phyloP scores from a whole-genome alignment of 805 yeast genomes.

The Barnettozyma salicaria region DNA sequence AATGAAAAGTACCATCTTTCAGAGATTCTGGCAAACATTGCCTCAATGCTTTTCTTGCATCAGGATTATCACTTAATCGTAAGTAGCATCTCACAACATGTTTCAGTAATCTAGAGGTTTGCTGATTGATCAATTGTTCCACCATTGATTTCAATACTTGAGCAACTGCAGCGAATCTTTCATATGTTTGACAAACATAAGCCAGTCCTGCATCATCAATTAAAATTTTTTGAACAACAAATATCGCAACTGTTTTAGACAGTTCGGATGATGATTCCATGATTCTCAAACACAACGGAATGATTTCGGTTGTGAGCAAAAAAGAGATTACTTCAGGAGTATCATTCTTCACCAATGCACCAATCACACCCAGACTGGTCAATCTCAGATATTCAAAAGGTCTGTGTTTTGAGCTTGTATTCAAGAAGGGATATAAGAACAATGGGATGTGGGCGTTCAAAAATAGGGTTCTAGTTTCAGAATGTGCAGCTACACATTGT shows the following conservation, averaged over 20 bases:
- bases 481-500: slow-evolving; percentile 96
- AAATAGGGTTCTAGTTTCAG: slow-evolving; percentile 80
- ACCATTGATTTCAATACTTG: slow-evolving; percentile 85
- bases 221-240: slow-evolving; percentile 87
- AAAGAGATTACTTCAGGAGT: slow-evolving; percentile 92
- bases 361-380: slow-evolving; percentile 93
- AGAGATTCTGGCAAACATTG: slow-evolving; percentile 82
- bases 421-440: slow-evolving; percentile 87
- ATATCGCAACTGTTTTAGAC: slow-evolving; percentile 93
- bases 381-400: slow-evolving; percentile 90
- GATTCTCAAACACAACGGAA: slow-evolving; percentile 87
- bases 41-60: slow-evolving; percentile 83
- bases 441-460: slow-evolving; percentile 88
- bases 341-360: slow-evolving; percentile 93
- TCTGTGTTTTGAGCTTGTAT: slow-evolving; percentile 85
- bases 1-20: slow-evolving; percentile 79
- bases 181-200: slow-evolving; percentile 92
- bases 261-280: slow-evolving; percentile 95
- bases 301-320: slow-evolving; percentile 89
- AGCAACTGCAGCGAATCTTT: slow-evolving; percentile 89
- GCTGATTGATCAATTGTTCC: slow-evolving; percentile 68
- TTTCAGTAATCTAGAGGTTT: slow-evolving; percentile 79
- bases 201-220: slow-evolving; percentile 87
- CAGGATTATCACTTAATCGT: slow-evolving; percentile 81
- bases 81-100: slow-evolving; percentile 93